Conservation (phyloP, 805 yeast genomes). For the Kodamaea sagamina region DNA sequence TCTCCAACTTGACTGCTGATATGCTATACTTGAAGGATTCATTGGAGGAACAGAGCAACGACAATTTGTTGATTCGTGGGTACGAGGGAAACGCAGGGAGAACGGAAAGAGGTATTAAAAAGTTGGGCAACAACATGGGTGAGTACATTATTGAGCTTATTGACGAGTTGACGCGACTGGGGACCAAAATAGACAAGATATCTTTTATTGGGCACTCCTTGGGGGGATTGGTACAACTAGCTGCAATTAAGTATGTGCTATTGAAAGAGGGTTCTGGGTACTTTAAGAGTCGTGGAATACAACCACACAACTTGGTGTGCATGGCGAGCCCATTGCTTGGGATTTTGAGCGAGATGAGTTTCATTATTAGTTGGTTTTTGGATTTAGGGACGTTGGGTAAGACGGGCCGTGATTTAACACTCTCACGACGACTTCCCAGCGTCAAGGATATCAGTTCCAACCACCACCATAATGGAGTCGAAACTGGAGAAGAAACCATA, state of each 20-base stretch:
- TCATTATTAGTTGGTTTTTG: slow-evolving; percentile 41
- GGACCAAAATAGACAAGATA: slow-evolving; percentile 26
- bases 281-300: slow-evolving; percentile 28
- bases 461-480: slow-evolving; percentile 11
- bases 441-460: slow-evolving; percentile 20
- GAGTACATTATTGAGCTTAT: slow-evolving; percentile 30
- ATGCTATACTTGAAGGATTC: slow-evolving; percentile 44
- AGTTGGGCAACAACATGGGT: slow-evolving; percentile 36
- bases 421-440: slow-evolving; percentile 35
- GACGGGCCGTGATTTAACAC: slow-evolving; percentile 47
- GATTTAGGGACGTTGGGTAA: slow-evolving; percentile 48
- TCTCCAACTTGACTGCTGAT: slow-evolving; percentile 46
- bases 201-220: slow-evolving; percentile 48
- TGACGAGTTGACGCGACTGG: slow-evolving; percentile 19
- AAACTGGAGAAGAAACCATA: slow-evolving; percentile 2
- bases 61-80: slow-evolving; percentile 42
- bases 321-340: slow-evolving; percentile 48
- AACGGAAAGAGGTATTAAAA: slow-evolving; percentile 43
- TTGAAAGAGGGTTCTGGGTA: slow-evolving; percentile 31
- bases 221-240: slow-evolving; percentile 46
- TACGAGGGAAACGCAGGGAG: slow-evolving; percentile 42
- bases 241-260: slow-evolving; percentile 41
- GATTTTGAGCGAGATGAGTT: slow-evolving; percentile 42
- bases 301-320: slow-evolving; percentile 37
- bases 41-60: slow-evolving; percentile 27